Base-by-base conservation (phyloP, 2,329 filamentous ascomycete genomes). In the Diplodia intermedia region DNA sequence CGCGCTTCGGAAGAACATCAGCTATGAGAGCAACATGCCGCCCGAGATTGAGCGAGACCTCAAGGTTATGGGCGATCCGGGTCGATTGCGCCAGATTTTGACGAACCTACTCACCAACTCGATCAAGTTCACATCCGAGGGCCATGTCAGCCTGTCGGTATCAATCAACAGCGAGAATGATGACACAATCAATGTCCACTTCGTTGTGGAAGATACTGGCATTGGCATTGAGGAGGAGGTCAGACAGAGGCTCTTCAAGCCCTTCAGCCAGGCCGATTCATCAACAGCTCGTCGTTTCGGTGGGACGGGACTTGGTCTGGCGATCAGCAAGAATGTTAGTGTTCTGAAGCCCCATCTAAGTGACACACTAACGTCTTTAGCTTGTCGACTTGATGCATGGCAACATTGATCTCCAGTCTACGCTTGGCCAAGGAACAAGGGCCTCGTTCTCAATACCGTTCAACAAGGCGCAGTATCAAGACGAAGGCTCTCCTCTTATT, bases 1-100 rank as follows among this genome's bases (percentile, higher is more conserved):
- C 1, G 93, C 94, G 1, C 87, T 91, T 73, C 87, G 91, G 38
- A 92, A 96, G 75, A 91, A 91, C 52, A 82, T 97, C 4, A 88
- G 87, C 9, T 94, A 93, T 74, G 83, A 86, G 49, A 88, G 86
- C 33, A 86, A 90, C 55, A 86, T 92, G 65, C 85, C 88, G 7
- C 81, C 84, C 0, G 86, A 89, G 53, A 86, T 91, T 8, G 85
- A 86, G 61, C 84, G 84, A 38, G 88, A 92, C 72, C 81, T 95
- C 67, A 89, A 93, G 56, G 92, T 97, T 3, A 89, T 97, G 73
- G 93, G 94, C 15, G 93, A 97, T 73, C 92, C 93, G 9, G 92
- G 93, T 12, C 86, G 93, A 43, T 83, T 97, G 38, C 88, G 93
- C 57, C 93, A 97, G 74, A 94, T 97, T 69, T 86, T 94, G 49